A percentile compares a stretch with the other conserved stretches of the same genome.
phyloP scores from a whole-genome alignment of 2,329 filamentous ascomycete genomes.

The Fusarium udum region DNA sequence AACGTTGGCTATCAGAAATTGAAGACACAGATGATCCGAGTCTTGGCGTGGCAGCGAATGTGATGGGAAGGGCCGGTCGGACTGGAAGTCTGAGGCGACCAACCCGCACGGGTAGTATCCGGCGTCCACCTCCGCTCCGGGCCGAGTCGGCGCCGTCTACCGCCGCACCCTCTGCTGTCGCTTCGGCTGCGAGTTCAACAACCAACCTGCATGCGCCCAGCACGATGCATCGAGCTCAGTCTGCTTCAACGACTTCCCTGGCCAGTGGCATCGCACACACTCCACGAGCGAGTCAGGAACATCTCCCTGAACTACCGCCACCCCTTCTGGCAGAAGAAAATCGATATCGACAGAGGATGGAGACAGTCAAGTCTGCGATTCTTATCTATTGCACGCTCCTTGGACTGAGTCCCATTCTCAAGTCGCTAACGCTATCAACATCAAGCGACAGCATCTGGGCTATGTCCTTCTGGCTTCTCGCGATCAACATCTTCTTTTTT shows the following conservation, averaged over 20 bases:
- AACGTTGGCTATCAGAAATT: slow-evolving; percentile 84
- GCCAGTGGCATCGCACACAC: slow-evolving; percentile 47
- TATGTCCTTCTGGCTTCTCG: slow-evolving; percentile 89
- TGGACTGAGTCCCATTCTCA: slow-evolving; percentile 92
- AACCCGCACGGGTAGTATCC: slow-evolving; percentile 50
- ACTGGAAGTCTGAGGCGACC: slow-evolving; percentile 49
- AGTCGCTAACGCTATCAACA: slow-evolving; percentile 93
- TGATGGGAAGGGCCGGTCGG: slow-evolving; percentile 48
- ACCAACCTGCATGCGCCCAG: slow-evolving; percentile 51
- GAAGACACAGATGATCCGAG: slow-evolving; percentile 59
- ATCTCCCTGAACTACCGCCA: slow-evolving; percentile 43
- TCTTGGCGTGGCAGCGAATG: slow-evolving; percentile 48
- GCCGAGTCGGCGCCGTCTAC: slow-evolving; percentile 42
- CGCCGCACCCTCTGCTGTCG: slow-evolving; percentile 36
- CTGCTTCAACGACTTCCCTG: slow-evolving; percentile 65
- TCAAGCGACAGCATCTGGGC: slow-evolving; percentile 97
- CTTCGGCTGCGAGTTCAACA: slow-evolving; percentile 57
- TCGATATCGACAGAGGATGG: slow-evolving; percentile 65
- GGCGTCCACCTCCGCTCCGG: slow-evolving; percentile 47
- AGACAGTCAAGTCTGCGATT: slow-evolving; percentile 89
- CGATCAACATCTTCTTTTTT: slow-evolving; percentile 97
- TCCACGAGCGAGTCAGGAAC: slow-evolving; percentile 45
- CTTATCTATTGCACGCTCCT: slow-evolving; percentile 93
- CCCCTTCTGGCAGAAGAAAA: slow-evolving; percentile 49
- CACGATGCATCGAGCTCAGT: slow-evolving; percentile 55